A percentile compares a stretch with the other conserved stretches of the same genome.
phyloP scores from a whole-genome alignment of 192 early-diverging fungal genomes.

The Rhizophagus sp. region DNA sequence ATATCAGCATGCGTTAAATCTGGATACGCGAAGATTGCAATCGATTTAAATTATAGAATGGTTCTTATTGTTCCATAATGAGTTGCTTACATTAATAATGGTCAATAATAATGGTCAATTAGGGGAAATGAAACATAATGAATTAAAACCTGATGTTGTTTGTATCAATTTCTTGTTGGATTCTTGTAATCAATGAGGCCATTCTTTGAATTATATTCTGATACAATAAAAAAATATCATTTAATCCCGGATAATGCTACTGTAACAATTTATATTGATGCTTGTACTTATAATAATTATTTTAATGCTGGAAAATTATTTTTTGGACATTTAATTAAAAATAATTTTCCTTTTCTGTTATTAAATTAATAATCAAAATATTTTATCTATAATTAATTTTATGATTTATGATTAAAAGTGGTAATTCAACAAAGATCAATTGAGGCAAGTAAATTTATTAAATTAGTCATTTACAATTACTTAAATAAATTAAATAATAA shows the following conservation, averaged over 20 bases:
- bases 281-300: constrained; percentile 13
- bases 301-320: not conserved
- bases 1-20: constrained; percentile 3
- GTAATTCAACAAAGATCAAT: no score
- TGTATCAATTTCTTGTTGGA: constrained; percentile 29
- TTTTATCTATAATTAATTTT: constrained; percentile 3
- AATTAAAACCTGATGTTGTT: constrained; percentile 11
- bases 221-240: not conserved
- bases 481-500: not conserved
- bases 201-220: constrained; percentile 17
- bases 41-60: no score
- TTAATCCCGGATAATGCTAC: constrained; percentile 11
- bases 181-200: constrained; percentile 7
- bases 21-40: not conserved
- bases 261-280: not conserved
- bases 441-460: no score
- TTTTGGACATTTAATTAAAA: not conserved
- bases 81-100: not conserved
- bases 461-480: no score
- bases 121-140: not conserved
- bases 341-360: not conserved
- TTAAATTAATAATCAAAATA: not conserved
- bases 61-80: constrained; percentile 26
- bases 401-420: not conserved
- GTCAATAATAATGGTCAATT: constrained; percentile 2